Evolutionary conservation across 176 grass and related monocot species (phyloP).

Genomic region (Musa acuminata): DNA sequence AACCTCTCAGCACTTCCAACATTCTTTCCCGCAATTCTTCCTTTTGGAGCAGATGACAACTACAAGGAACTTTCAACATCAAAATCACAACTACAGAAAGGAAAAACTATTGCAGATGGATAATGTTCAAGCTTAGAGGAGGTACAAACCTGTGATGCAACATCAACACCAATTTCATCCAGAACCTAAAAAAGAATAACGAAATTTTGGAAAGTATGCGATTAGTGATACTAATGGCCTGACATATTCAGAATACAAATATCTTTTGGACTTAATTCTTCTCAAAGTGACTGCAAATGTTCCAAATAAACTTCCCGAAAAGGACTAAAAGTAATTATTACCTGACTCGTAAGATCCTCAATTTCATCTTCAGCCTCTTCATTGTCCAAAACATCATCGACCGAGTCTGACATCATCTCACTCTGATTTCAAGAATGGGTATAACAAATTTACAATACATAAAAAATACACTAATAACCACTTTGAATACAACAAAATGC

Average conservation of each 20-base stretch:
- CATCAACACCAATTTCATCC: conserved; percentile 90
- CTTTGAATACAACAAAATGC: background rate
- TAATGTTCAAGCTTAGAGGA: background rate
- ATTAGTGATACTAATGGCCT: background rate
- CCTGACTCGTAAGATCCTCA: conserved; percentile 86
- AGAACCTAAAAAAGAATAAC: conserved; percentile 53
- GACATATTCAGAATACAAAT: background rate
- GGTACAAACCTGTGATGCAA: conserved; percentile 75
- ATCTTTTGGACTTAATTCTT: too few relatives aligned
- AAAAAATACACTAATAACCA: background rate
- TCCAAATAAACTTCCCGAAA: background rate
- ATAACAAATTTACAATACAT: conserved; percentile 1
- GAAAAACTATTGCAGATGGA: conserved; percentile 13
- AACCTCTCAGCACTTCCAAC: conserved; percentile 72
- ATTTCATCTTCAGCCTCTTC: conserved; percentile 88
- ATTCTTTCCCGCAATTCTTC: conserved; percentile 75
- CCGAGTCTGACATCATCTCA: conserved; percentile 88
- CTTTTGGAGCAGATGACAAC: conserved; percentile 89
- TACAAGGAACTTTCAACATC: conserved; percentile 20
- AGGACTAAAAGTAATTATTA: conserved; percentile 4
- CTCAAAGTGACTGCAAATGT: too few relatives aligned
- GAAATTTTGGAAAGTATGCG: background rate
- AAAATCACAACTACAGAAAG: conserved; percentile 8
- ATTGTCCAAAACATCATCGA: conserved; percentile 66
- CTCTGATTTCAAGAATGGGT: conserved; percentile 33